Conservation (phyloP, 2,329 filamentous ascomycete species). For the Trichocomaceae sp. region DNA sequence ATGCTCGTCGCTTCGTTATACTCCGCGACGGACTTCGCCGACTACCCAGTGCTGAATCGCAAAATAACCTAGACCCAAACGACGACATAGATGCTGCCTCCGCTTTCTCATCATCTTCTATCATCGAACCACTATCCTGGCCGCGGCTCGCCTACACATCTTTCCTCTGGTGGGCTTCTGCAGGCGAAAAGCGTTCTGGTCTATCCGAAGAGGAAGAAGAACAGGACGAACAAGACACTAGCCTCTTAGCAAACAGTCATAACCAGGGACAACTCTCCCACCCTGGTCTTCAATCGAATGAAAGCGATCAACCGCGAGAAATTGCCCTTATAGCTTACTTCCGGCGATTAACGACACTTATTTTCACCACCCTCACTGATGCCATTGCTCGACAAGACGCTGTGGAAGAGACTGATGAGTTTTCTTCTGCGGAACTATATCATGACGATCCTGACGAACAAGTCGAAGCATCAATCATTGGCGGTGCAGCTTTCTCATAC, state of each 20-base stretch:
- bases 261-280: conserved; percentile 22
- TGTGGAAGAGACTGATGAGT: conserved; percentile 13
- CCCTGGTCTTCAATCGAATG: conserved; percentile 23
- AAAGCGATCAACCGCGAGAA: conserved; percentile 36
- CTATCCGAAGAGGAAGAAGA: conserved; percentile 50
- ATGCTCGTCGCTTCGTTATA: conserved; percentile 70
- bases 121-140: conserved; percentile 55
- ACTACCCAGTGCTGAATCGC: conserved; percentile 24
- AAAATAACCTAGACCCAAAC: conserved; percentile 14
- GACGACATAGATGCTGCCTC: conserved; percentile 36
- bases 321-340: conserved; percentile 46
- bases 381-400: conserved; percentile 38
- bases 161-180: conserved; percentile 63
- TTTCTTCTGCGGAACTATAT: conserved; percentile 13
- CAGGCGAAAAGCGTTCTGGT: conserved; percentile 53
- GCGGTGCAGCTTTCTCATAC: conserved; percentile 15
- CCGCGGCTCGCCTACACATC: conserved; percentile 54
- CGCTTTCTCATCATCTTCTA: conserved; percentile 36
- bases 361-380: conserved; percentile 40
- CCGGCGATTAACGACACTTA: conserved; percentile 41
- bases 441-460: conserved; percentile 19
- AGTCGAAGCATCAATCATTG: conserved; percentile 9
- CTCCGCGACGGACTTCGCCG: conserved; percentile 56
- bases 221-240: conserved; percentile 39
- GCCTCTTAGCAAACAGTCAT: conserved; percentile 33